Conservation (phyloP, 2,329 filamentous ascomycete species). For the Dactylellina drechsleri region DNA sequence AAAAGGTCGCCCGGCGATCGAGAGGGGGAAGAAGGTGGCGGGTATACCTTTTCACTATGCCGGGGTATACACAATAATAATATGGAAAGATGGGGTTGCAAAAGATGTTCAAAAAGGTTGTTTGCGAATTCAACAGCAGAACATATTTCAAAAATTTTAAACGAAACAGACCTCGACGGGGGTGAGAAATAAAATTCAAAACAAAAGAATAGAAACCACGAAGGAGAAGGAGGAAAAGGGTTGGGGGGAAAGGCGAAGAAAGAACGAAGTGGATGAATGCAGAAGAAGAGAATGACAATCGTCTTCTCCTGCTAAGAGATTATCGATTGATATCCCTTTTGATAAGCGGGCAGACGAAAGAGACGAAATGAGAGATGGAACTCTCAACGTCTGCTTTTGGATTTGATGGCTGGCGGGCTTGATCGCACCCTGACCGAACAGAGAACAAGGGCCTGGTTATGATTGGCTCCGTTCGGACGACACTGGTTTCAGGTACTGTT, state of each 20-base stretch:
- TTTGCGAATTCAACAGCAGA: too few relatives aligned
- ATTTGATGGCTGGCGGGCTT: conserved; percentile 3
- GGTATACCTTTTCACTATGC: too few relatives aligned
- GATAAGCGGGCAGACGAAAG: background rate
- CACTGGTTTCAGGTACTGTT: conserved; percentile 4
- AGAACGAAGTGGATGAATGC: too few relatives aligned
- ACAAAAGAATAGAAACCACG: background rate
- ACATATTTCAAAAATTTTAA: too few relatives aligned
- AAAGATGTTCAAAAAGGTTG: conserved; percentile 3
- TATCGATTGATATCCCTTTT: background rate
- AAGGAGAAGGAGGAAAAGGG: conserved; percentile 6
- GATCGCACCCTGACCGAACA: conserved; percentile 4
- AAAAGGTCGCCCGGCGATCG: conserved; percentile 32
- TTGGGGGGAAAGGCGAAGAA: conserved; percentile 2
- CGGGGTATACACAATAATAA: background rate
- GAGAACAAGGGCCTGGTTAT: background rate
- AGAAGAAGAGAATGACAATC: conserved; percentile 4
- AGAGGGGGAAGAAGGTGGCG: background rate
- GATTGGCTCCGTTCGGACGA: conserved; percentile 7
- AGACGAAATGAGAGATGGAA: conserved; percentile 1
- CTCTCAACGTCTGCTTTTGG: conserved; percentile 22
- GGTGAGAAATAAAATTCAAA: background rate
- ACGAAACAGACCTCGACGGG: too few relatives aligned
- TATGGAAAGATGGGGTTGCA: background rate
- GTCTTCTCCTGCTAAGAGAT: background rate